Evolutionary conservation across 805 yeast species (phyloP).

Genomic region (Debaryomyces prosopidis): DNA sequence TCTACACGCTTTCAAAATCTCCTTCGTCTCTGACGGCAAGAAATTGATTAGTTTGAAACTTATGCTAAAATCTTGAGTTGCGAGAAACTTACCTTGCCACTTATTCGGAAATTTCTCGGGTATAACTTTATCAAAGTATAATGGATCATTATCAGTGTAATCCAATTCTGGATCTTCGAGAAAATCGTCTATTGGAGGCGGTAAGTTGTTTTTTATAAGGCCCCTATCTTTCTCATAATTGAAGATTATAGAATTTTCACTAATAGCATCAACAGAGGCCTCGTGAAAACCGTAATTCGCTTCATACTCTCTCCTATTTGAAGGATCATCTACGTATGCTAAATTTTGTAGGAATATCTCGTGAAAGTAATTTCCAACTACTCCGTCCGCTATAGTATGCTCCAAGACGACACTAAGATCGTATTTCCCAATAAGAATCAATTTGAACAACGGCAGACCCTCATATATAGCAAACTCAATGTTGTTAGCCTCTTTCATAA

Average conservation of each 20-base stretch:
- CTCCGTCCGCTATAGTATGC: constrained; percentile 42
- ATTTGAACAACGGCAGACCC: constrained; percentile 29
- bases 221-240: constrained; percentile 18
- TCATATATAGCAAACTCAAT: constrained; percentile 20
- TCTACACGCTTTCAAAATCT: constrained; percentile 28
- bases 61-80: constrained; percentile 12
- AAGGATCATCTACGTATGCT: constrained; percentile 14
- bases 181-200: constrained; percentile 35
- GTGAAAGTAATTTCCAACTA: constrained; percentile 34
- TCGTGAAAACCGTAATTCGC: constrained; percentile 13
- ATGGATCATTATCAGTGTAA: constrained; percentile 23
- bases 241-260: constrained; percentile 17
- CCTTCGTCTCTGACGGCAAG: constrained; percentile 20
- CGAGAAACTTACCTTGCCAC: constrained; percentile 35
- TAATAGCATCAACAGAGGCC: not conserved
- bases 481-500: constrained; percentile 23
- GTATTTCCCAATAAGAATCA: constrained; percentile 22
- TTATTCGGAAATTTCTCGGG: constrained; percentile 19
- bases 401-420: constrained; percentile 30
- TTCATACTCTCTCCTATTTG: constrained; percentile 6
- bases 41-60: constrained; percentile 30
- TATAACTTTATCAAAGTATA: constrained; percentile 19
- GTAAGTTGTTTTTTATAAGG: constrained; percentile 26
- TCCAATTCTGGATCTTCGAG: constrained; percentile 27
- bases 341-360: constrained; percentile 32